Base-by-base conservation (phyloP, 257 asterid genomes). In the Paulownia fortunei region DNA sequence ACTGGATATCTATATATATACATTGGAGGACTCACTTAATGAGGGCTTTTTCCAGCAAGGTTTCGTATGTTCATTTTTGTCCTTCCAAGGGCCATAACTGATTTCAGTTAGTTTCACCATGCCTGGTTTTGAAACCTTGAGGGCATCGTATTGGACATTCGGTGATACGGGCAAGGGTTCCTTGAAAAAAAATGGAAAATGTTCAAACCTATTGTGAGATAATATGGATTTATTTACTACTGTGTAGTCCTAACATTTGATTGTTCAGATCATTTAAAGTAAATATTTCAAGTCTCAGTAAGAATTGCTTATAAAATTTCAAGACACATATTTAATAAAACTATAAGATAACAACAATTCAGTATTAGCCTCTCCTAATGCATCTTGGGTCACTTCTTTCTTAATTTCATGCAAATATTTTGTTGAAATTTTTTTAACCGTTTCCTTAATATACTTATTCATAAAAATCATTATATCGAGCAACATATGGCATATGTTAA, bases 1-100 rank as follows among this genome's bases (percentile, higher is more conserved):
- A 47, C 9, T 15, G 1, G 3, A 58, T 5, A 39, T 16, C n/a
- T 63, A 26, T 13, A 62, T 36, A 30, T n/a, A n/a, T 44, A 13
- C 18, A 60, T 30, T 0, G 27, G 21, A 11, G 16, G 13, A 76
- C 88, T 85, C 51, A 86, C 96, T 72, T n/a, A 41, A 21, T 3
- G 79, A 51, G 51, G 84, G 83, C 21, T 71, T 86, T 54, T 52
- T 76, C 91, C 92, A 89, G 75, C 97, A 89, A 27, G 89, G 88
- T 72, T 85, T 87, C 0, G 47, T 34, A 8, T 86, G 26, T 51
- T 74, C 70, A 58, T 30, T 62, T 10, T 12, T 79, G 36, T 80
- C 76, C 55, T 27, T 79, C 89, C 87, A 87, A 12, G 81, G 78
- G 1, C 83, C 83, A 27, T 59, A 51, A 26, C 46, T 71, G 42